Conservation (phyloP, 495 filamentous ascomycete genomes). For the Aspergillus bertholletiae region DNA sequence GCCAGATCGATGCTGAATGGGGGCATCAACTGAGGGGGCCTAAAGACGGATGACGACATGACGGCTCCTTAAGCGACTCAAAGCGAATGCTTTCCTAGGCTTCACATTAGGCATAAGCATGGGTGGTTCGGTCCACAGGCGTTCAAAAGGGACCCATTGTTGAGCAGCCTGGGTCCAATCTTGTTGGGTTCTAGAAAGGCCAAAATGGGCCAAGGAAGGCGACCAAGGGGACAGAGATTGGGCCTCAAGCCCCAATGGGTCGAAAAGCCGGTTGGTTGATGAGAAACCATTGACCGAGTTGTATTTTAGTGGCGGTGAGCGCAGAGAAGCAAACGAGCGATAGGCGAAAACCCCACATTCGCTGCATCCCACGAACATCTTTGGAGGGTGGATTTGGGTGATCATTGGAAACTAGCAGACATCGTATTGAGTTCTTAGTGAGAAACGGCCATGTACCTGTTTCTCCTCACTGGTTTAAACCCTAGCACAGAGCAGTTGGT, state of each 20-base stretch:
- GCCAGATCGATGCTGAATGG: neutral
- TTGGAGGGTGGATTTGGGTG: constrained; percentile 3
- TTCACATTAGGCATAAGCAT: constrained; percentile 10
- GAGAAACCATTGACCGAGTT: constrained; percentile 24
- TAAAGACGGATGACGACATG: constrained; percentile 2
- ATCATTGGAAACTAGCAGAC: constrained; percentile 5
- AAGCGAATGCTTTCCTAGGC: neutral
- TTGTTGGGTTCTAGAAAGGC: constrained; percentile 17
- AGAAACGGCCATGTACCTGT: neutral
- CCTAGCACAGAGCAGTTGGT: constrained; percentile 1
- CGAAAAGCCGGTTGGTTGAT: constrained; percentile 26
- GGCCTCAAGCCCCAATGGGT: constrained; percentile 18
- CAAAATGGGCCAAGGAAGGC: constrained; percentile 4
- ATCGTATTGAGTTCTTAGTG: neutral
- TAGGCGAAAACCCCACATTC: constrained; percentile 41
- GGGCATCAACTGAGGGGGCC: too few species aligned
- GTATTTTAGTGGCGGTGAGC: constrained; percentile 39
- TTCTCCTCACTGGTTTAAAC: constrained; percentile 1
- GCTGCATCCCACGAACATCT: constrained; percentile 14
- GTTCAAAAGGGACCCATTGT: neutral
- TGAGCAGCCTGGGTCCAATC: constrained; percentile 7
- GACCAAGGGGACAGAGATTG: constrained; percentile 2
- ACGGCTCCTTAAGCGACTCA: too few species aligned
- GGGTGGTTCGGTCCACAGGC: neutral
- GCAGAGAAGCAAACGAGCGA: constrained; percentile 24